phyloP scores from a whole-genome alignment of 148 eudicot species.

The Mesembryanthemum crystallinum region DNA sequence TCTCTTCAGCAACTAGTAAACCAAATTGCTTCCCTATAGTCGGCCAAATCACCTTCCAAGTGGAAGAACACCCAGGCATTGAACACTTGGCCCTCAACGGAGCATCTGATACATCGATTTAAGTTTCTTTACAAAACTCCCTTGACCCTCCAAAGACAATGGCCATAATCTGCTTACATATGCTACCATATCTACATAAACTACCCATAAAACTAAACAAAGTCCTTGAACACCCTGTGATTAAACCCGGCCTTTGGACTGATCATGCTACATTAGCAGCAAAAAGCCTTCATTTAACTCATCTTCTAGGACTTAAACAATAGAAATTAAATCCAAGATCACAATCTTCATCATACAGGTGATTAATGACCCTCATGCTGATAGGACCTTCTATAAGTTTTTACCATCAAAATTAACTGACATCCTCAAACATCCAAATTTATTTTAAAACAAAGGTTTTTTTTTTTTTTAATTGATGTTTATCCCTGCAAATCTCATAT shows the following conservation, averaged over 20 bases:
- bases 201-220: slow-evolving; percentile 72
- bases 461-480: no score
- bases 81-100: slow-evolving; percentile 62
- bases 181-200: slow-evolving; percentile 64
- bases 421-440: no score
- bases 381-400: slow-evolving; percentile 24
- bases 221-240: slow-evolving; percentile 64
- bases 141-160: slow-evolving; percentile 78
- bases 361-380: not conserved
- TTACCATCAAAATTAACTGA: no score
- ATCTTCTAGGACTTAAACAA: slow-evolving; percentile 71
- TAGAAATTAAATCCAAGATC: slow-evolving; percentile 51
- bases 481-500: no score
- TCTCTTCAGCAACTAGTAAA: slow-evolving; percentile 25
- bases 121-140: slow-evolving; percentile 75
- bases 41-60: slow-evolving; percentile 73
- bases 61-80: slow-evolving; percentile 59
- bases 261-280: slow-evolving; percentile 54
- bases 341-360: slow-evolving; percentile 55
- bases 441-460: no score
- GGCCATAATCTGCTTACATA: slow-evolving; percentile 71
- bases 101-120: slow-evolving; percentile 71
- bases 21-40: slow-evolving; percentile 56
- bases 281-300: slow-evolving; percentile 55
- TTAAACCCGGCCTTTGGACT: slow-evolving; percentile 74